Evolutionary conservation across 306 rosid species (phyloP), one percentile per base, ranked within the genome.

Genomic region (Trichosanthes truncata): DNA sequence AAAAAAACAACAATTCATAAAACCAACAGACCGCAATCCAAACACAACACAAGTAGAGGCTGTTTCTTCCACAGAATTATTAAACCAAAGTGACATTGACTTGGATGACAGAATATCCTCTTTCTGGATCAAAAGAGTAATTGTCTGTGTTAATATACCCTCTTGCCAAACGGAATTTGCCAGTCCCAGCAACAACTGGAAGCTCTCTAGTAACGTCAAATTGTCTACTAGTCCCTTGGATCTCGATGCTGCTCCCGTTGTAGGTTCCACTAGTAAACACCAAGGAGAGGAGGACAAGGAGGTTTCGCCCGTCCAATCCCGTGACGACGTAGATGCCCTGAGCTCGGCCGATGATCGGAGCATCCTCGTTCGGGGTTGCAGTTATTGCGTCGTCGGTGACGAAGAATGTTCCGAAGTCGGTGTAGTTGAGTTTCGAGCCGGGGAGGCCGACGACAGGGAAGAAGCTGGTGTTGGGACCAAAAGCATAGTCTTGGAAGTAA

Each of bases 191-290:
- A 14, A 81, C 40, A 1, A 73, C 79, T 0, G 65, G 53, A 7
- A 74, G 38, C 65, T 73, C 79, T 74, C 75, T 61, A 35, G 0
- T 52, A 7, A 20, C 4, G 0, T 81, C 83, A 36, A 75, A 74
- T 36, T 74, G 80, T 56, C 56, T 75, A 52, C 74, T 63, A 2
- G 35, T 36, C 2, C 82, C 78, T 69, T 69, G 82, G 18, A 80
- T 55, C 29, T 69, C 56, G 1, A 77, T 59, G 25, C 69, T 77
- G 25, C 80, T 77, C 8, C 72, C 80, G 3, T 57, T 77, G 45
- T 21, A 77, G 7, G 23, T 26, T 63, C 65, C 65, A 43, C 62
- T 7, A 14, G 80, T 56, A 29, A 77, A 77, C n/a, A 59, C 80
- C 0, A 77, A 2, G 26, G 80, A 77, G 0, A 77, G 7, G 3